Percentiles rank a stretch among this genome's conserved stretches.
These are phyloP conservation scores for Leccinum aurantiacum DNA, from an alignment of 768 basidiomycete genomes.

Conservation along the genomic window DNA sequence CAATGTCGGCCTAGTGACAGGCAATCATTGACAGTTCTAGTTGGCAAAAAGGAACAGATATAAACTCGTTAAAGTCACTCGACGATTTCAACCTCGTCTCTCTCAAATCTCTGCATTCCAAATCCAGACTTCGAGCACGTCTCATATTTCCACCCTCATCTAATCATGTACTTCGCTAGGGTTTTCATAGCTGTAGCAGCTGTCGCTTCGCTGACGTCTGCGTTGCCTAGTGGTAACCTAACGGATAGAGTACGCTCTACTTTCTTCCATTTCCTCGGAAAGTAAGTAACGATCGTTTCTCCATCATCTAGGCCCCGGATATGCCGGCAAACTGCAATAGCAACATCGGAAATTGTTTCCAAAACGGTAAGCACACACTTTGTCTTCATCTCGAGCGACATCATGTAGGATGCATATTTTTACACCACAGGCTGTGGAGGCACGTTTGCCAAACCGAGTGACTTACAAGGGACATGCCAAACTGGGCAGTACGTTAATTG, in stretches of 20 bases:
- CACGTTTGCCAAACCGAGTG: neutral
- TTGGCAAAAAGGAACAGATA: neutral
- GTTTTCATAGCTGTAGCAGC: neutral
- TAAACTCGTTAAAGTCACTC: neutral
- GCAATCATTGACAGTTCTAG: neutral
- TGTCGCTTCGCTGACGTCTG: neutral
- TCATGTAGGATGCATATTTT: neutral
- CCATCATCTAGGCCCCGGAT: neutral
- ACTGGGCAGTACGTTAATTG: neutral
- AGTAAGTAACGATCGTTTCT: neutral
- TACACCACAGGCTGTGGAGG: neutral
- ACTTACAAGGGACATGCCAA: neutral
- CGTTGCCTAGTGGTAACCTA: neutral
- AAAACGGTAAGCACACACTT: neutral
- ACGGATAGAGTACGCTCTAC: neutral
- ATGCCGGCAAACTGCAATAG: neutral
- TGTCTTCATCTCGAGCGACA: neutral
- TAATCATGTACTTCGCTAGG: neutral
- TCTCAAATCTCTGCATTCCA: neutral
- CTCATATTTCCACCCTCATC: neutral
- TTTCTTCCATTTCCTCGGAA: neutral
- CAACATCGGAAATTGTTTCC: neutral
- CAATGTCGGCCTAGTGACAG: too few relatives aligned
- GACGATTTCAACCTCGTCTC: neutral
- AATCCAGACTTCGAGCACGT: neutral